A percentile compares a stretch with the other conserved stretches of the same genome.
phyloP scores from a whole-genome alignment of 441 rosid species.

The Jatropha podagrica region DNA sequence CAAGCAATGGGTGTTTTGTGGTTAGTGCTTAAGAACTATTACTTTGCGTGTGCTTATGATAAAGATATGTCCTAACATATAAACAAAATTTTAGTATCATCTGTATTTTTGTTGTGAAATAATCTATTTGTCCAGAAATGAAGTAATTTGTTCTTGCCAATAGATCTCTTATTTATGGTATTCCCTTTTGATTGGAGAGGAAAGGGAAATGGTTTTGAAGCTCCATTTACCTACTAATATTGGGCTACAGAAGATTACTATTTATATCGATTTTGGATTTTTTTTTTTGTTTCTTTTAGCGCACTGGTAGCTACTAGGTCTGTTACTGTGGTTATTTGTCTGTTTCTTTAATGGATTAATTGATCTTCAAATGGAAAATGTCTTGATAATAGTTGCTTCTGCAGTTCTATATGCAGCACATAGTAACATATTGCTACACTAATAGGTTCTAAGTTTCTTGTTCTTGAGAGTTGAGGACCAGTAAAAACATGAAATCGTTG shows the following conservation, averaged over 20 bases:
- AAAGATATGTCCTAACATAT: background rate
- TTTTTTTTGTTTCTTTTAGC: background rate
- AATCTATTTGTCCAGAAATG: background rate
- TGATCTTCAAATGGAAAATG: background rate
- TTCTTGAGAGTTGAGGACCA: background rate
- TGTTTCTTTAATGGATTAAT: background rate
- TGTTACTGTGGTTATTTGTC: too few relatives aligned
- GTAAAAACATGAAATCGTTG: background rate
- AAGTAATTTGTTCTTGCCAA: background rate
- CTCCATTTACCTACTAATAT: background rate
- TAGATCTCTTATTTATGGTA: background rate
- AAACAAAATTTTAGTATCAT: background rate
- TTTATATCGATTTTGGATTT: background rate
- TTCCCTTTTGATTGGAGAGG: too few relatives aligned
- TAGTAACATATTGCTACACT: background rate
- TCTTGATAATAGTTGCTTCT: too few relatives aligned
- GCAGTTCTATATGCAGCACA: too few relatives aligned
- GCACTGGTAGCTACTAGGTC: too few relatives aligned
- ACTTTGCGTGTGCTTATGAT: background rate
- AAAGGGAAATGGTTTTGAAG: background rate
- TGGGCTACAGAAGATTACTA: background rate
- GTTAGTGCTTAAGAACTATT: background rate
- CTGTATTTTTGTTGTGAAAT: background rate
- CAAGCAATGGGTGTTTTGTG: background rate
- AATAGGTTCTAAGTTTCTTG: background rate